Evolutionary conservation across 1,284 basidiomycete species (phyloP).

Genomic region (Inonotus obliquus): DNA sequence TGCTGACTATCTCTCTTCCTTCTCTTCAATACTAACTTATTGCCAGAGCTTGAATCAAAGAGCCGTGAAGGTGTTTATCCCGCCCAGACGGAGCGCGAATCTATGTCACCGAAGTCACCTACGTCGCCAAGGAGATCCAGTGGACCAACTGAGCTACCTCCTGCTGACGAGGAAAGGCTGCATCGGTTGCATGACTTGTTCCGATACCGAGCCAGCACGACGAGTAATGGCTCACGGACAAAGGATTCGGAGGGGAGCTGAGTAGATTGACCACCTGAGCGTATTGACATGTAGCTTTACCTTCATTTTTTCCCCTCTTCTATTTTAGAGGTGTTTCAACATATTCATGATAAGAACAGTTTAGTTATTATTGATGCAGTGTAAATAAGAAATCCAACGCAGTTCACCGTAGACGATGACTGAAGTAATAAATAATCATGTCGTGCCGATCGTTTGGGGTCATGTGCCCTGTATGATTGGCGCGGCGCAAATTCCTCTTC

Average conservation of each 20-base stretch:
- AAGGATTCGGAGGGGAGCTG: conserved; percentile 21
- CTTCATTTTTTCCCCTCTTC: too few relatives aligned
- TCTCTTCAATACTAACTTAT: conserved; percentile 25
- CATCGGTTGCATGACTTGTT: conserved; percentile 75
- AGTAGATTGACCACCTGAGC: neutral
- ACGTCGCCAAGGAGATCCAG: conserved; percentile 24
- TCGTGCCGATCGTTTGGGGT: neutral
- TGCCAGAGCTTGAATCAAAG: conserved; percentile 58
- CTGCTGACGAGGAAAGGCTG: conserved; percentile 55
- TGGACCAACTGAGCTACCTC: conserved; percentile 30
- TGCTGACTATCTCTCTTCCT: conserved; percentile 26
- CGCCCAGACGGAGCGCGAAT: conserved; percentile 15
- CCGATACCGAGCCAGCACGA: conserved; percentile 70
- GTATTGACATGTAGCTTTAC: too few relatives aligned
- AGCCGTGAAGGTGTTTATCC: conserved; percentile 24
- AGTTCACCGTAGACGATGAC: neutral
- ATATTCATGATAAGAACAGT: neutral
- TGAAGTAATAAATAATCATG: too few relatives aligned
- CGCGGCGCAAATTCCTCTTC: too few relatives aligned
- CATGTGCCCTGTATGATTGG: neutral
- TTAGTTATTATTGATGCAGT: neutral
- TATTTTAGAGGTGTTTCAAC: too few relatives aligned
- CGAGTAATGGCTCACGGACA: conserved; percentile 44
- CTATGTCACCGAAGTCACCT: conserved; percentile 21
- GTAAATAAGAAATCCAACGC: neutral